Percentiles rank a stretch among this genome's conserved stretches.
phyloP scores from a whole-genome alignment of 2,329 filamentous ascomycete species.

The Penicillium sp. region DNA sequence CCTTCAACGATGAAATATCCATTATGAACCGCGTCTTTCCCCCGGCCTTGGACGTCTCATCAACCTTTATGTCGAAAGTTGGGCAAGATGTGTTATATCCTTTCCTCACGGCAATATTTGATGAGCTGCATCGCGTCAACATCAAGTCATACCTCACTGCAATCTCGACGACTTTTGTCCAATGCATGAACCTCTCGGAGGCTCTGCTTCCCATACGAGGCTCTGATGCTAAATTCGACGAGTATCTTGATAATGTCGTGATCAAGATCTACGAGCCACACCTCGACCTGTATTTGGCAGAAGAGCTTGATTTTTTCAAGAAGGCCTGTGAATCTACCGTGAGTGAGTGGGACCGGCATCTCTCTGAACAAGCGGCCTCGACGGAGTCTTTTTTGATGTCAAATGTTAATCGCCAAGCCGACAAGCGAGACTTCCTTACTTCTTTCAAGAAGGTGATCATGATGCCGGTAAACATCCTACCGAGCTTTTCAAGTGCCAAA shows the following conservation, averaged over 20 bases:
- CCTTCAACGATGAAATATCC: slow-evolving; percentile 71
- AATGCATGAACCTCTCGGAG: slow-evolving; percentile 67
- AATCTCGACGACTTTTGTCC: slow-evolving; percentile 78
- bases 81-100: slow-evolving; percentile 74
- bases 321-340: slow-evolving; percentile 68
- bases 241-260: slow-evolving; percentile 59
- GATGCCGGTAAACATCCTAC: slow-evolving; percentile 91
- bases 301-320: slow-evolving; percentile 81
- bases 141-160: slow-evolving; percentile 73
- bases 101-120: slow-evolving; percentile 75
- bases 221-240: slow-evolving; percentile 52
- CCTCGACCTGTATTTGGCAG: slow-evolving; percentile 82
- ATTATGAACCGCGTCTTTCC: slow-evolving; percentile 79
- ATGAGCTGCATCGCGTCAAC: slow-evolving; percentile 71
- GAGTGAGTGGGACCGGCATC: slow-evolving; percentile 76
- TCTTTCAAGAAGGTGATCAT: slow-evolving; percentile 98
- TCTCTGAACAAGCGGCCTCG: slow-evolving; percentile 80
- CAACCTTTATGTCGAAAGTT: slow-evolving; percentile 70
- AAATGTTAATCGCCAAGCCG: slow-evolving; percentile 84
- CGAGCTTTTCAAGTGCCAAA: slow-evolving; percentile 59
- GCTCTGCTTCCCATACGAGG: slow-evolving; percentile 58
- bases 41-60: slow-evolving; percentile 59
- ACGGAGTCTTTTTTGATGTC: slow-evolving; percentile 93
- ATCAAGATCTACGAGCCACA: slow-evolving; percentile 77
- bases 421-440: slow-evolving; percentile 90